Evolutionary conservation across 2,329 filamentous ascomycete genomes (phyloP), one percentile per base, ranked within the genome.

Genomic region (Penicillium nordicum): DNA sequence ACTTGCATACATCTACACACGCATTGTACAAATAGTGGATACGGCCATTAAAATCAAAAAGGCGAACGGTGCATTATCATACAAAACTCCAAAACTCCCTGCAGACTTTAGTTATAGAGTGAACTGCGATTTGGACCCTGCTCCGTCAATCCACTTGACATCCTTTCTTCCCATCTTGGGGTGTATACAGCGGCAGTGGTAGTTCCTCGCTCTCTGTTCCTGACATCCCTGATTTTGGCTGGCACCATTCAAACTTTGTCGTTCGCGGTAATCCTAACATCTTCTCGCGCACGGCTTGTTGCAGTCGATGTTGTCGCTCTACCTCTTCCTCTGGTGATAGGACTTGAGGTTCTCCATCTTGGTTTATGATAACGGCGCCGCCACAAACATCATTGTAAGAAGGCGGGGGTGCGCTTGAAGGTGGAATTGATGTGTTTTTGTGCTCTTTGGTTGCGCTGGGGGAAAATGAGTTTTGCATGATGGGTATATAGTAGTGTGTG

Each of bases 311-410:
- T 21, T 63, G 53, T 16, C 67, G 32, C 11, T 67, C 65, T 4
- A 51, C 41, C 45, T 68, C 66, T 49, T 68, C 66, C 36, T 67
- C 58, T 4, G 64, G 66, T 7, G 66, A 65, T 3, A 69, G 60
- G 27, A 68, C 67, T 23, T 59, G 64, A 37, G 64, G 66, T 6
- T 57, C 38, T 0, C 67, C 67, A 38, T 67, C 49, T 38, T 57
- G 57, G 48, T 63, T 63, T 30, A 69, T 63, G n/a, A 69, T 43
- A 23, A 69, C 65, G 12, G 66, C 57, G 16, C 63, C 66, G 48
- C 63, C 67, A 46, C 63, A 67, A 12, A 69, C 63, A 14, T 68
- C 64, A 59, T 66, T 67, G 43, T 69, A 69, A 10, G 52, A 48
- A 3, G 18, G 18, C 18, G 66, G 53, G 9, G 52, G 14, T 29